Percentiles rank a stretch among this genome's conserved stretches.
Conservation (phyloP, 2,329 filamentous ascomycete species). For the Rhytidhysteron rufulum region DNA sequence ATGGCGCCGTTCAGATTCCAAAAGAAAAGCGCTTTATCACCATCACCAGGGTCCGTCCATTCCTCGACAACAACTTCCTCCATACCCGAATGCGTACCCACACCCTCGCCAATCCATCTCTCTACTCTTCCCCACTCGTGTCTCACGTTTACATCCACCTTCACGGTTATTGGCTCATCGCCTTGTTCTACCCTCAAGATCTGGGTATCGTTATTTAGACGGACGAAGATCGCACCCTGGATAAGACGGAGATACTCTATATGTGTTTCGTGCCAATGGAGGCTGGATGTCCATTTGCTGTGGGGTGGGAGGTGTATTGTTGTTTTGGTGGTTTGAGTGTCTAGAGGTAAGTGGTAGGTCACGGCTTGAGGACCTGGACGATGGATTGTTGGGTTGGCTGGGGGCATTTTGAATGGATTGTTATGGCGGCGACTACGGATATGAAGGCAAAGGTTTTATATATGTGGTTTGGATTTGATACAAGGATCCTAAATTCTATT, state of each 20-base stretch:
- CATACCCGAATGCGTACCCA: slow-evolving; percentile 12
- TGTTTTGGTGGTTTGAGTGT: neutral
- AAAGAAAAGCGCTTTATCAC: slow-evolving; percentile 48
- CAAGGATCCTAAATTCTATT: no score
- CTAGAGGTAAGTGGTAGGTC: neutral
- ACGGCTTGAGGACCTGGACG: neutral
- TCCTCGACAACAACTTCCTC: slow-evolving; percentile 45
- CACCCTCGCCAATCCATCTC: neutral
- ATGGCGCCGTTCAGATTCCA: slow-evolving; percentile 47
- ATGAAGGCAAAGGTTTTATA: no score
- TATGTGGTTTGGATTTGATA: no score
- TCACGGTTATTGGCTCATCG: slow-evolving; percentile 22
- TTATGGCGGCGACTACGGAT: no score
- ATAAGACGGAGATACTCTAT: slow-evolving; percentile 46
- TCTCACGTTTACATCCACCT: slow-evolving; percentile 33
- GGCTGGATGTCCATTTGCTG: slow-evolving; percentile 43
- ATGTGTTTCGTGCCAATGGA: slow-evolving; percentile 50
- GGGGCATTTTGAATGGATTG: neutral
- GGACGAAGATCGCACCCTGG: slow-evolving; percentile 32
- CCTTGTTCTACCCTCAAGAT: slow-evolving; percentile 10
- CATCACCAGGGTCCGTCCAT: slow-evolving; percentile 45
- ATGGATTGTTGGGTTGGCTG: neutral
- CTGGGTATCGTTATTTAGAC: slow-evolving; percentile 7
- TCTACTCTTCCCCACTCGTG: slow-evolving; percentile 48
- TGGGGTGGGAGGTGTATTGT: neutral